Percentiles rank a stretch among this genome's conserved stretches.
Conservation (phyloP, 1,139 yeast genomes). For the Insectozyma bohioensis region DNA sequence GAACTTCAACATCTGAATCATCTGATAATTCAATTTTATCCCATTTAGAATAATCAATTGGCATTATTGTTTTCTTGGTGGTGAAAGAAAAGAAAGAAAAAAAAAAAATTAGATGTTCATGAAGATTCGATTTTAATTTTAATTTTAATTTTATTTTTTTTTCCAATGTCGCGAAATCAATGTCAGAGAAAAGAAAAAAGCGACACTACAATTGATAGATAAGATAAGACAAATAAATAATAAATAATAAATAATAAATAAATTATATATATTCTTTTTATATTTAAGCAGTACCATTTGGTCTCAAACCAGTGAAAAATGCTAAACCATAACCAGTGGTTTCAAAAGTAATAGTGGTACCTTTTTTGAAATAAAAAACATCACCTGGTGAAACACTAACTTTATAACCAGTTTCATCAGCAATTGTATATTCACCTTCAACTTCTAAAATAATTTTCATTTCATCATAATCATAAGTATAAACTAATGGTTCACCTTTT, state of each 20-base stretch:
- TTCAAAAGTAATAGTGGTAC: slow-evolving; percentile 64
- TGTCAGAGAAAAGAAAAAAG: too few species aligned
- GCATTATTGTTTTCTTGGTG: slow-evolving; percentile 50
- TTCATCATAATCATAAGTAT: slow-evolving; percentile 65
- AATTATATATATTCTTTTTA: too few species aligned
- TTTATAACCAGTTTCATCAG: slow-evolving; percentile 62
- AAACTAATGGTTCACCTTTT: slow-evolving; percentile 64
- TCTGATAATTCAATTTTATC: slow-evolving; percentile 94
- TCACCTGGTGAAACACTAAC: slow-evolving; percentile 63
- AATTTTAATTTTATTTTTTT: too few species aligned
- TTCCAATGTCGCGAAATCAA: too few species aligned
- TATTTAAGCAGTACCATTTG: too few species aligned
- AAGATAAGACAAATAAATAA: too few species aligned
- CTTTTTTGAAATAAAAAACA: slow-evolving; percentile 65
- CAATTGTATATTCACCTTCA: slow-evolving; percentile 59
- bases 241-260: too few species aligned
- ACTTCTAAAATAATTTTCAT: slow-evolving; percentile 68
- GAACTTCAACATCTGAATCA: slow-evolving; percentile 95
- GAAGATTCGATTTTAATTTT: too few species aligned
- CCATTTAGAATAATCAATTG: slow-evolving; percentile 96
- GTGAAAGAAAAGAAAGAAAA: too few species aligned
- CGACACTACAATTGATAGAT: too few species aligned
- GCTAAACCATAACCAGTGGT: slow-evolving; percentile 66
- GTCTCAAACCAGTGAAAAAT: slow-evolving; percentile 66
- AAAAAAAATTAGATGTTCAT: too few species aligned